phyloP scores from a whole-genome alignment of 2,329 filamentous ascomycete species.

The Penicillium sp. region DNA sequence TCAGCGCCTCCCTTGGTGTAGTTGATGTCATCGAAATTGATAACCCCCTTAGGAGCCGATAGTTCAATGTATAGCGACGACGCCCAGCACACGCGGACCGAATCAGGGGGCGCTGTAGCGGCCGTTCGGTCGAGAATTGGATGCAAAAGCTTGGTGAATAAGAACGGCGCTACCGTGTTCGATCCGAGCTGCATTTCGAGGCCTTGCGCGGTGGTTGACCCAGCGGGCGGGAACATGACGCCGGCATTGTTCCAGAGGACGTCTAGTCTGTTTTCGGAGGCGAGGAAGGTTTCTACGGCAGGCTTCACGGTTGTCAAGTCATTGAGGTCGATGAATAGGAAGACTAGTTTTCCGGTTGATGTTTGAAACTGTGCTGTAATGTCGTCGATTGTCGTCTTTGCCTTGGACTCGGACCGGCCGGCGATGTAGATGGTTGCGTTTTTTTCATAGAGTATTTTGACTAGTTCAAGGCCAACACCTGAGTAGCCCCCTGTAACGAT shows the following conservation, averaged over 20 bases:
- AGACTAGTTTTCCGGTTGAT: too few relatives aligned
- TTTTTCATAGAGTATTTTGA: conserved; percentile 51
- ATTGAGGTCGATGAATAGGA: too few relatives aligned
- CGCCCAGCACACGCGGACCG: conserved; percentile 36
- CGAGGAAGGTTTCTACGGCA: conserved; percentile 30
- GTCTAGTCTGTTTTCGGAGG: conserved; percentile 35
- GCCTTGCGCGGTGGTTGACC: conserved; percentile 28
- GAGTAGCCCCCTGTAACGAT: conserved; percentile 47
- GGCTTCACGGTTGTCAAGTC: background rate
- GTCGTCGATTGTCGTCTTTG: conserved; percentile 40
- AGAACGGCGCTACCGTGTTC: conserved; percentile 38
- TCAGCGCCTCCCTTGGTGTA: background rate
- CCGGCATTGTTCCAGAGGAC: conserved; percentile 42
- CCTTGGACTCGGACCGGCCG: conserved; percentile 46
- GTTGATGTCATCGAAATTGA: background rate
- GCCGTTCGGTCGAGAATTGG: conserved; percentile 14
- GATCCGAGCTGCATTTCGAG: conserved; percentile 37
- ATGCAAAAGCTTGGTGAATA: conserved; percentile 40
- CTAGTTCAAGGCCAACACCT: conserved; percentile 43
- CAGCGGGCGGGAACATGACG: conserved; percentile 31
- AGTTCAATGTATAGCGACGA: conserved; percentile 7
- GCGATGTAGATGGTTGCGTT: conserved; percentile 55
- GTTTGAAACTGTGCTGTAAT: conserved; percentile 25
- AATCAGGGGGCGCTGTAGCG: conserved; percentile 14
- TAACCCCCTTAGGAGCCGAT: background rate